phyloP scores from a whole-genome alignment of 2,329 filamentous ascomycete species.

The Calonectria pseudoturangicola region DNA sequence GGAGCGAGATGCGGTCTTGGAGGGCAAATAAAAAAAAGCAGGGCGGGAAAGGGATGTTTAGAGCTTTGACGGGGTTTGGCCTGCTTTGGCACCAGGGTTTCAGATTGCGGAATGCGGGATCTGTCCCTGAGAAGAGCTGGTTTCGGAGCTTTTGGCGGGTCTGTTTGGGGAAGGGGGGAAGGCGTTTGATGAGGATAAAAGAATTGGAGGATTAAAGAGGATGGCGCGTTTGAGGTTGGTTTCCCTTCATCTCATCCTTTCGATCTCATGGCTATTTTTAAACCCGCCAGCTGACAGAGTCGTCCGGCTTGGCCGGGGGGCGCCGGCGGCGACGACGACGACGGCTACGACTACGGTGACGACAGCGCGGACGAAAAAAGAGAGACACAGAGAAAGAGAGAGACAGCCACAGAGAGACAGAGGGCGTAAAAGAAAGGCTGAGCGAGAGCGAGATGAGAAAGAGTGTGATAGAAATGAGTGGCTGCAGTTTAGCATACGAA shows the following conservation, averaged over 20 bases:
- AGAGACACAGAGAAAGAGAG: background rate
- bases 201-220: too few relatives aligned
- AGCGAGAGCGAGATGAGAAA: background rate
- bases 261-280: too few relatives aligned
- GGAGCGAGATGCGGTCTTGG: background rate
- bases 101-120: constrained; percentile 28
- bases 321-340: too few relatives aligned
- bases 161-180: background rate
- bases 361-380: too few relatives aligned
- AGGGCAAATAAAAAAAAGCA: background rate
- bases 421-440: background rate
- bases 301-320: too few relatives aligned
- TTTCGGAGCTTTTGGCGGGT: constrained; percentile 30
- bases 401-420: background rate
- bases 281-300: too few relatives aligned
- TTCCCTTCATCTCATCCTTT: too few relatives aligned
- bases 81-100: constrained; percentile 14
- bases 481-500: background rate
- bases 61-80: constrained; percentile 3
- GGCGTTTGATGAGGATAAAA: too few relatives aligned
- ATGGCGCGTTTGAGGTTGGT: too few relatives aligned
- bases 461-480: constrained; percentile 7
- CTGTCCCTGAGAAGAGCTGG: constrained; percentile 5
- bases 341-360: too few relatives aligned
- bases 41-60: constrained; percentile 11